A percentile compares a stretch with the other conserved stretches of the same genome.
phyloP scores from a whole-genome alignment of 441 rosid species.

The Jatropha multifida region DNA sequence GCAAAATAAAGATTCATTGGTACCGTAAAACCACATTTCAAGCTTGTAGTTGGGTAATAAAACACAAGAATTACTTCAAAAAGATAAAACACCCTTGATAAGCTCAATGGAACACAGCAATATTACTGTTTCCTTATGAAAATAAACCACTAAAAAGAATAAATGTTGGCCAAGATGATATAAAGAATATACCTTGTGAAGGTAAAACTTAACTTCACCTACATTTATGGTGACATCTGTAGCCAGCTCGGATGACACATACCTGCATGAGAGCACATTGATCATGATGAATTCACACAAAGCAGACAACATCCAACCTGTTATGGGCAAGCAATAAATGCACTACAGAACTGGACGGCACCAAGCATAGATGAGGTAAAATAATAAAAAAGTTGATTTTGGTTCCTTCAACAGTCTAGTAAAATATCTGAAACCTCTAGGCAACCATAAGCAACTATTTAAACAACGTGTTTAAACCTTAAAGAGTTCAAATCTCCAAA shows the following conservation, averaged over 20 bases:
- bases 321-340: slow-evolving; percentile 11
- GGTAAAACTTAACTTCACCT: slow-evolving; percentile 76
- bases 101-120: not conserved
- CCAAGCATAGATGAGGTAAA: not conserved
- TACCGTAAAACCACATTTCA: too few species aligned
- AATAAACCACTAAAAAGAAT: not conserved
- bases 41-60: too few species aligned
- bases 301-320: slow-evolving; percentile 7
- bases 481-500: not conserved
- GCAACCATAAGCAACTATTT: not conserved
- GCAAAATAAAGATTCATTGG: not conserved
- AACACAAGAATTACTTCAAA: not conserved
- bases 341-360: not conserved
- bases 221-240: slow-evolving; percentile 71
- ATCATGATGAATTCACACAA: slow-evolving; percentile 24
- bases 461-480: not conserved
- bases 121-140: not conserved
- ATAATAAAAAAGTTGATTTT: not conserved
- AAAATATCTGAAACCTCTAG: not conserved
- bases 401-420: not conserved
- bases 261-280: slow-evolving; percentile 46
- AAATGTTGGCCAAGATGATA: not conserved
- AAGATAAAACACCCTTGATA: not conserved
- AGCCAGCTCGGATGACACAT: slow-evolving; percentile 70
- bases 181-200: slow-evolving; percentile 69